These are phyloP conservation scores for Cryphonectria japonica DNA, from an alignment of 2,329 filamentous ascomycete species.

Conservation along the genomic window DNA sequence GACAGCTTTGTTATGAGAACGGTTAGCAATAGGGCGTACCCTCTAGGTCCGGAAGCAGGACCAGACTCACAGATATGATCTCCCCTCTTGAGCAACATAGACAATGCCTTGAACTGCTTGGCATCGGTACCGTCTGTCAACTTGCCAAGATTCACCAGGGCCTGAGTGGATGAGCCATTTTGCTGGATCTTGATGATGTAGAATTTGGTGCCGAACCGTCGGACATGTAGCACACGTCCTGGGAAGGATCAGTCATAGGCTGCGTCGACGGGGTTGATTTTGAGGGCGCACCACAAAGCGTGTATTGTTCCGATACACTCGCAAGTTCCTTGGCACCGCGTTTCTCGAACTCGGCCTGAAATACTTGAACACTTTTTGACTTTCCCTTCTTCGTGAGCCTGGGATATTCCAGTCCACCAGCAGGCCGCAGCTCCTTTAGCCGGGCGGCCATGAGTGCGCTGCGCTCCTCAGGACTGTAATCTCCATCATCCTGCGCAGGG, in stretches of 20 bases:
- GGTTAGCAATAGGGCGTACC: conserved; percentile 29
- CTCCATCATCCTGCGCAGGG: conserved; percentile 22
- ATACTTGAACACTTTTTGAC: conserved; percentile 45
- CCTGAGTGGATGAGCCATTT: conserved; percentile 73
- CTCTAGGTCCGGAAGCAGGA: conserved; percentile 24
- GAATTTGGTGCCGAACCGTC: conserved; percentile 74
- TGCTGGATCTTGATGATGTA: conserved; percentile 82
- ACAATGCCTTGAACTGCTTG: conserved; percentile 61
- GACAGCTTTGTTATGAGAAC: conserved; percentile 55
- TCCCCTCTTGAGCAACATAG: conserved; percentile 72
- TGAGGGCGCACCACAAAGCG: conserved; percentile 6
- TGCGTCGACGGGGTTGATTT: conserved; percentile 15
- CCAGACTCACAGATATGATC: conserved; percentile 76
- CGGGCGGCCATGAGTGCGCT: conserved; percentile 39
- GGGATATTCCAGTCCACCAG: conserved; percentile 60
- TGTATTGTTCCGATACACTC: background rate
- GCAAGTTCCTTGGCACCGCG: background rate
- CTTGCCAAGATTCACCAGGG: conserved; percentile 70
- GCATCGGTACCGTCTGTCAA: conserved; percentile 41
- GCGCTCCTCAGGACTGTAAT: conserved; percentile 23
- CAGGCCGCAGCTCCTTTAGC: conserved; percentile 55
- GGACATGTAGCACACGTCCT: conserved; percentile 77
- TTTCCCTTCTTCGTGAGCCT: conserved; percentile 43
- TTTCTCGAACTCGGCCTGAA: conserved; percentile 40
- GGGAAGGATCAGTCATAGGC: conserved; percentile 29